phyloP scores from a whole-genome alignment of 192 early-diverging fungal genomes.

The Coemansia sp. region DNA sequence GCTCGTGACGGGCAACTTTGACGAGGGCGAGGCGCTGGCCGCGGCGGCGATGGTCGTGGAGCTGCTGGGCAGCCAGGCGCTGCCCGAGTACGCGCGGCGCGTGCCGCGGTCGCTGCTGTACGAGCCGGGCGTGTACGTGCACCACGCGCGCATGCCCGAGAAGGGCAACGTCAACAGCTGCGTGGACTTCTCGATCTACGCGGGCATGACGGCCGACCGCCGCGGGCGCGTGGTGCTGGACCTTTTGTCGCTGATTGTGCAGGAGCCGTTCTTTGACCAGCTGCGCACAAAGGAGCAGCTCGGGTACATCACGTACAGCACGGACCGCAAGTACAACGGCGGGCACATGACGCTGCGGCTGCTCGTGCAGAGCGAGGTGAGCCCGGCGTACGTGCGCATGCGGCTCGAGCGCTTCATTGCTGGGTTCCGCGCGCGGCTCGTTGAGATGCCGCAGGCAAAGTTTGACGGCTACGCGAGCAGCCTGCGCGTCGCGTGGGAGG shows the following conservation, averaged over 20 bases:
- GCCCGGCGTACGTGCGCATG: constrained; percentile 75
- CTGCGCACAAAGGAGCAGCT: constrained; percentile 90
- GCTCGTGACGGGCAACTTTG: constrained; percentile 86
- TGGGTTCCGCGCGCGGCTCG: constrained; percentile 55
- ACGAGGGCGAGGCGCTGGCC: constrained; percentile 62
- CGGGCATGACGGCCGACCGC: constrained; percentile 68
- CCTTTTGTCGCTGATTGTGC: constrained; percentile 76
- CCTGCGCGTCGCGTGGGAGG: constrained; percentile 60
- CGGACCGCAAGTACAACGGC: constrained; percentile 61
- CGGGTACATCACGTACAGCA: constrained; percentile 65
- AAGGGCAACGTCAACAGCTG: constrained; percentile 84
- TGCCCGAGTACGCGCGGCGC: constrained; percentile 53
- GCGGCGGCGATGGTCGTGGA: constrained; percentile 60
- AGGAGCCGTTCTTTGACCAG: constrained; percentile 92
- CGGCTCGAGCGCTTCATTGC: constrained; percentile 78
- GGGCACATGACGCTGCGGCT: constrained; percentile 77
- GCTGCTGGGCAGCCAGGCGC: constrained; percentile 57
- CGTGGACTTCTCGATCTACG: constrained; percentile 80
- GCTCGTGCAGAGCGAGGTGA: constrained; percentile 84
- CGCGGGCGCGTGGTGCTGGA: constrained; percentile 64
- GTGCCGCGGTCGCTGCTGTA: constrained; percentile 37
- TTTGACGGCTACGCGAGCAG: constrained; percentile 68
- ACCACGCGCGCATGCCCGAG: constrained; percentile 57
- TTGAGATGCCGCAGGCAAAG: constrained; percentile 62
- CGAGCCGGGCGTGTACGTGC: constrained; percentile 32